Evolutionary conservation across 2,329 filamentous ascomycete species (phyloP).

Genomic region (Aspergillus brasiliensis): DNA sequence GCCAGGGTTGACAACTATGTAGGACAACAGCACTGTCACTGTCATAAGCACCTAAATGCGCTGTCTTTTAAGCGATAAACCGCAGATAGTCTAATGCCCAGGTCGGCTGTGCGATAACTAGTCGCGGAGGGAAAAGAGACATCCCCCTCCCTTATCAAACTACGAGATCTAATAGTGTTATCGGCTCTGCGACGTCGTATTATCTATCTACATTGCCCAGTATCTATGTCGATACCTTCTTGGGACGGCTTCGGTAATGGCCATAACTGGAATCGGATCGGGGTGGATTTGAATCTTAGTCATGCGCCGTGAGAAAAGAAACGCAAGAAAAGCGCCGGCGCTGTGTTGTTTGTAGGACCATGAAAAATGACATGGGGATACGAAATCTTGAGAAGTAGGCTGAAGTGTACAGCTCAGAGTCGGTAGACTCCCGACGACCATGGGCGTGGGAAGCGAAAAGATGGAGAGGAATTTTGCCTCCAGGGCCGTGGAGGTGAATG

Average conservation of each 20-base stretch:
- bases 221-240: background rate
- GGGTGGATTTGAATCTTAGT: background rate
- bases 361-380: no score
- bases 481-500: background rate
- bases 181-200: background rate
- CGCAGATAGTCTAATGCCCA: background rate
- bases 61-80: background rate
- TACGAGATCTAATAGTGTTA: background rate
- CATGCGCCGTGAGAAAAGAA: background rate
- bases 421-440: background rate
- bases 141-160: background rate
- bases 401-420: background rate
- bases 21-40: slow-evolving; percentile 5
- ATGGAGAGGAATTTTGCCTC: background rate
- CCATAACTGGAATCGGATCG: background rate
- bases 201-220: background rate
- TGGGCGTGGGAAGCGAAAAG: background rate
- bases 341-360: no score
- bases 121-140: background rate
- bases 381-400: background rate
- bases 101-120: background rate
- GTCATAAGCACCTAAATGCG: slow-evolving; percentile 10
- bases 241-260: background rate
- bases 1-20: background rate
- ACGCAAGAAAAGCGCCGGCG: background rate